Base-by-base conservation (phyloP, 23 red algal genomes). In the Gracilaria vermiculophylla region DNA sequence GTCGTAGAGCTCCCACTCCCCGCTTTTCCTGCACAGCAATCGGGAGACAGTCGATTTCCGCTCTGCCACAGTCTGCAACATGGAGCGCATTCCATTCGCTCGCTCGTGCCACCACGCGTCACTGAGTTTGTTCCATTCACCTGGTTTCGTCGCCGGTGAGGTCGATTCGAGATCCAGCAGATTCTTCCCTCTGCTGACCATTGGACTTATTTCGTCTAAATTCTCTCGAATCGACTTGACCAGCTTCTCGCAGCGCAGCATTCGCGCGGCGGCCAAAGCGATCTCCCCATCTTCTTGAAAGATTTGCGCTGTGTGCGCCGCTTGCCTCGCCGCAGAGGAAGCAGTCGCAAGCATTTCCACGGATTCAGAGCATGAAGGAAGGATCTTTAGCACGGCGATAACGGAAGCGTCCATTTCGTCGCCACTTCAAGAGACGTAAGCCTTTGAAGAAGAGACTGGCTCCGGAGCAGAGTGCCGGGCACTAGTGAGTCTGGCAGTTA, bases 21-120 rank as follows among this genome's bases (percentile, higher is more conserved):
- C 76, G 0, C 3, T 13, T 19, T 11, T 12, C 17, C 5, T 58
- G 53, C 34, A 6, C 19, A 58, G 24, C 49, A 34, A 9, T 23
- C 76, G 9, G 1, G 50, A 79, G 9, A 79, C 50, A 17, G 34
- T 35, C 2, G 9, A 15, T 35, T 34, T 14, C 14, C 34, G 32
- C 76, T 11, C 76, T 20, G 34, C 23, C 11, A 79, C 76, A 2
- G 45, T 12, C 8, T 20, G 53, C 49, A 79, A 33, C 76, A 29
- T 6, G 6, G 2, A n/a, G 34, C 39, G 39, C 0, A 58, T 57
- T 41, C 41, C 20, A n/a, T 50, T 5, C 32, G 50, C 76, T 10
- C 76, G 76, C 16, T 57, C 49, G 35, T 34, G 76, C 76, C 76
- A 79, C 76, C 76, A 79, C 3, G 37, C 49, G 50, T 79, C 76